Evolutionary conservation across 2,329 filamentous ascomycete genomes (phyloP).

Genomic region (Myotisia sp.): DNA sequence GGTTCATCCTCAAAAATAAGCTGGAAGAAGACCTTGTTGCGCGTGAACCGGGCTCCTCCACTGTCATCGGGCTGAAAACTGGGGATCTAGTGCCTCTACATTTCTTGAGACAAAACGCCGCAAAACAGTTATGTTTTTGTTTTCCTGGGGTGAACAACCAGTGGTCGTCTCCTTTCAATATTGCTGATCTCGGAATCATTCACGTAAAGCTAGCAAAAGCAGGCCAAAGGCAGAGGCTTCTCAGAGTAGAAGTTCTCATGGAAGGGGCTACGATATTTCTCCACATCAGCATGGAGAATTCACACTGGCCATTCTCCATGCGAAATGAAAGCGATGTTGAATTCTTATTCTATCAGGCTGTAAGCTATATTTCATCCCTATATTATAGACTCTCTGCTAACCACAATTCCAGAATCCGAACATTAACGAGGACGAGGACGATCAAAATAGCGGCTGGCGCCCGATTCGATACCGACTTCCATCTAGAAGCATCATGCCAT

Average conservation of each 20-base stretch:
- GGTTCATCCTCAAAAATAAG: constrained; percentile 90
- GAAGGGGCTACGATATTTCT: constrained; percentile 90
- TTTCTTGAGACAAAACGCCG: constrained; percentile 67
- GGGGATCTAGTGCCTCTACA: constrained; percentile 76
- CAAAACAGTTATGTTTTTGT: constrained; percentile 83
- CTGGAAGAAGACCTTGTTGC: constrained; percentile 77
- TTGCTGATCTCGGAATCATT: constrained; percentile 80
- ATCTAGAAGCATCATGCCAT: constrained; percentile 94
- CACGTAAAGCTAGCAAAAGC: constrained; percentile 89
- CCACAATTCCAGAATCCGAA: constrained; percentile 55
- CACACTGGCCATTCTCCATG: constrained; percentile 98
- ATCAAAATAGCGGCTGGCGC: constrained; percentile 70
- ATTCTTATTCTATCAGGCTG: constrained; percentile 90
- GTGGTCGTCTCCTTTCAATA: constrained; percentile 96
- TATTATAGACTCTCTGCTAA: constrained; percentile 1
- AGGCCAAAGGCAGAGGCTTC: constrained; percentile 73
- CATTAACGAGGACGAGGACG: constrained; percentile 63
- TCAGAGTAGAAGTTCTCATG: constrained; percentile 78
- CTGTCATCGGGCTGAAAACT: constrained; percentile 60
- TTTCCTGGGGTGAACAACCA: constrained; percentile 91
- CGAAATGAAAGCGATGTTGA: constrained; percentile 95
- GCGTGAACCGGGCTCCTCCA: constrained; percentile 80
- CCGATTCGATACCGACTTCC: constrained; percentile 86
- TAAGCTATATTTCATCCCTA: constrained; percentile 12
- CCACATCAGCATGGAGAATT: constrained; percentile 76